Evolutionary conservation across 805 yeast genomes (phyloP), one percentile per base, ranked within the genome.

Genomic region (Pichia phayaonensis): DNA sequence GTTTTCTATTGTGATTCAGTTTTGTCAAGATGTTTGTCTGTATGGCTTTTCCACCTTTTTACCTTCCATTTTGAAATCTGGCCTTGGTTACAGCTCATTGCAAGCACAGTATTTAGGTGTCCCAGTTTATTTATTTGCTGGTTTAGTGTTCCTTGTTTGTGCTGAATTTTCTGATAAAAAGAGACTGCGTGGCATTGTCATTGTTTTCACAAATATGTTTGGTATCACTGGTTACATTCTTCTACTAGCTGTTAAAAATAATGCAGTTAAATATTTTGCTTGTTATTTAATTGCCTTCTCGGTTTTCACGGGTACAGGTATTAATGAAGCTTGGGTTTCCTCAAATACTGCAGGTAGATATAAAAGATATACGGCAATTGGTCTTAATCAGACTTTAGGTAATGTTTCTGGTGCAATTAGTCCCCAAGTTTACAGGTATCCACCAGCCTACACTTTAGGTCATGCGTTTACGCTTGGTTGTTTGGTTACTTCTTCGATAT

Each of bases 401-500:
- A 75, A 75, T 54, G 51, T 70, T 26, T 67, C 77, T 7, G 80
- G 80, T 47, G 73, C 69, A 4, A 61, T 73, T 52, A 70, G 72
- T 34, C 72, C 73, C 26, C 77, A 73, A 55, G 68, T 74, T 23
- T 74, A 72, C 59, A 59, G 71, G 36, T 55, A 58, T 8, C 58
- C 75, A 3, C 74, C 75, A 4, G 46, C 51, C 7, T 73, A 68
- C 51, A 56, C 50, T 15, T 58, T 72, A 27, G 77, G 78, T 2
- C 68, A 72, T 51, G 64, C 68, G 3, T 70, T 71, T 50, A 65
- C 75, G 10, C 54, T 72, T 29, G 75, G 76, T 5, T 46, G 49
- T 34, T 22, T 46, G 10, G 10, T 31, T 11, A 39, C 41, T 8
- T 46, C 49, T 1, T n/a, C 45, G 4, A 31, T 46, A 5, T 41